These are phyloP conservation scores for Coniella vitis DNA, from an alignment of 2,329 filamentous ascomycete species.

Conservation along the genomic window DNA sequence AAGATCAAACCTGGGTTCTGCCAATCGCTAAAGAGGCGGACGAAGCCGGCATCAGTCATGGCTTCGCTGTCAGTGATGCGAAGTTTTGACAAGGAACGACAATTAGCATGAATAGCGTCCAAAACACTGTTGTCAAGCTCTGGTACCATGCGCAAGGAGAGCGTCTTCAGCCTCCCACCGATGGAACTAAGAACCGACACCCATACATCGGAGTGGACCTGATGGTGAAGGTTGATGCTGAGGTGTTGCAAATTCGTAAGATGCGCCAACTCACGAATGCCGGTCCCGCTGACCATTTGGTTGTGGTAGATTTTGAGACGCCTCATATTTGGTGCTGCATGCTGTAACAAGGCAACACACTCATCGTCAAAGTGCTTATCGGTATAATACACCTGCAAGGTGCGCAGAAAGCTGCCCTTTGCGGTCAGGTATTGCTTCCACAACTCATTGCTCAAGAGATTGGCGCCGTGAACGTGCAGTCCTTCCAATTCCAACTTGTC, in stretches of 20 bases:
- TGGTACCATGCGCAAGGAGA: slow-evolving; percentile 67
- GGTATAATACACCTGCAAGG: slow-evolving; percentile 74
- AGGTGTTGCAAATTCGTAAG: slow-evolving; percentile 65
- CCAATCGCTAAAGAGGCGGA: slow-evolving; percentile 69
- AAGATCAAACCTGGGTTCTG: slow-evolving; percentile 62
- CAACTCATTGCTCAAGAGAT: slow-evolving; percentile 68
- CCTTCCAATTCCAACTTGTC: slow-evolving; percentile 61
- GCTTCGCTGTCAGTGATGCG: slow-evolving; percentile 71
- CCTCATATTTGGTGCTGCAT: slow-evolving; percentile 59
- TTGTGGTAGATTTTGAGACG: slow-evolving; percentile 79
- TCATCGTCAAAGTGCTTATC: slow-evolving; percentile 76
- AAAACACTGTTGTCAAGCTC: slow-evolving; percentile 64
- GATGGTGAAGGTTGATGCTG: slow-evolving; percentile 59
- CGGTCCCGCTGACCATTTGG: slow-evolving; percentile 60
- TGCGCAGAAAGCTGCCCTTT: slow-evolving; percentile 58
- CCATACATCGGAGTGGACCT: slow-evolving; percentile 51
- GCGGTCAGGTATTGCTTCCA: slow-evolving; percentile 65
- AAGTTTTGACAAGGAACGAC: slow-evolving; percentile 64
- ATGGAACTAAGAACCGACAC: slow-evolving; percentile 53
- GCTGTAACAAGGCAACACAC: slow-evolving; percentile 53
- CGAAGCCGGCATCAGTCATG: slow-evolving; percentile 70
- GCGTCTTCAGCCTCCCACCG: slow-evolving; percentile 62
- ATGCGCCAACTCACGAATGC: slow-evolving; percentile 57
- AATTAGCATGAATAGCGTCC: slow-evolving; percentile 62
- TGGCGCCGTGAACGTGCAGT: slow-evolving; percentile 76